Conservation (phyloP, 2,329 filamentous ascomycete species). For the Huntiella moniliformis region DNA sequence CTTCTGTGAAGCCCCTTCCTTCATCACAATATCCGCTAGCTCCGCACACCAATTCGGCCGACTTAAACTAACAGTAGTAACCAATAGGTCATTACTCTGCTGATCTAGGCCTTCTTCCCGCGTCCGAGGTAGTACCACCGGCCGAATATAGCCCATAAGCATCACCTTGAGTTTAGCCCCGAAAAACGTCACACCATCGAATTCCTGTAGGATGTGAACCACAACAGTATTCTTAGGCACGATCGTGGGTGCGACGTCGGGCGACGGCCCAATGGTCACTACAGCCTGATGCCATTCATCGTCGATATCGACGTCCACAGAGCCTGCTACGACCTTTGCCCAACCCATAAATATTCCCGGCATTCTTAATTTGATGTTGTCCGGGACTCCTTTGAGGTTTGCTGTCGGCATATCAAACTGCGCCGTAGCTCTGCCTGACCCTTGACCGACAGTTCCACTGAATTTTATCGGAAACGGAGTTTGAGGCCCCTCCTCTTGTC, state of each 20-base stretch:
- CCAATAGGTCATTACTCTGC: slow-evolving; percentile 23
- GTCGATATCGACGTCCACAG: slow-evolving; percentile 2
- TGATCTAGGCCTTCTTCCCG: slow-evolving; percentile 16
- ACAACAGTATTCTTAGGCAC: slow-evolving; percentile 31
- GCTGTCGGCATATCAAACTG: slow-evolving; percentile 33
- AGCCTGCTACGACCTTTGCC: slow-evolving; percentile 26
- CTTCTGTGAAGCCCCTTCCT: slow-evolving; percentile 23
- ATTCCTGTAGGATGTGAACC: slow-evolving; percentile 35
- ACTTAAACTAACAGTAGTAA: slow-evolving; percentile 27
- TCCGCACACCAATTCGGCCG: slow-evolving; percentile 27
- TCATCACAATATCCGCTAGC: slow-evolving; percentile 21
- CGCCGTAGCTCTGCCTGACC: slow-evolving; percentile 22
- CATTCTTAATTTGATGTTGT: slow-evolving; percentile 33
- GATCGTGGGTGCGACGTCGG: slow-evolving; percentile 26
- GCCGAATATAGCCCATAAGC: slow-evolving; percentile 40
- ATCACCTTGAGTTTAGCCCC: slow-evolving; percentile 30
- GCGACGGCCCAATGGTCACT: slow-evolving; percentile 34
- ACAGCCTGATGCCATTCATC: slow-evolving; percentile 37
- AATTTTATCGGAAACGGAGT: slow-evolving; percentile 36
- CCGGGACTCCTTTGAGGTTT: slow-evolving; percentile 32
- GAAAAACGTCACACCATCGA: slow-evolving; percentile 24
- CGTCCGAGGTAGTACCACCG: slow-evolving; percentile 12
- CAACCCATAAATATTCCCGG: slow-evolving; percentile 48
- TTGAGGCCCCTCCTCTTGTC: slow-evolving; percentile 30
- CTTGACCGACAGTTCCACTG: slow-evolving; percentile 26